Percentiles rank a stretch among this genome's conserved stretches.
Evolutionary conservation across 2,329 filamentous ascomycete genomes (phyloP).

Genomic region (Colletotrichum liriopes): DNA sequence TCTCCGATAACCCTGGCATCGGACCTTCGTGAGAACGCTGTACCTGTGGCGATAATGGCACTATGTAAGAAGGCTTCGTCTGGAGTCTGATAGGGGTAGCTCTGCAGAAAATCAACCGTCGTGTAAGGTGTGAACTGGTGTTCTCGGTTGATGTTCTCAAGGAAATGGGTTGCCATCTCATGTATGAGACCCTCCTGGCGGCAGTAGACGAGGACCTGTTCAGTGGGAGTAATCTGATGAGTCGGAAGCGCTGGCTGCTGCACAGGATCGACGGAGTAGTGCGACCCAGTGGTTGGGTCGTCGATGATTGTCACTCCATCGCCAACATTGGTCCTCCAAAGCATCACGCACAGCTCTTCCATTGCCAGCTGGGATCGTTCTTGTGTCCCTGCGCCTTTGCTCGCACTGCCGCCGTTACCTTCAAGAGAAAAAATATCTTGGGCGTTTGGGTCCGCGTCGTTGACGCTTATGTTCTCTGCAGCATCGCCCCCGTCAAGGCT

Average conservation of each 20-base stretch:
- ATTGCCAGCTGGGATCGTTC: constrained; percentile 42
- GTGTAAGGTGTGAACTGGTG: constrained; percentile 42
- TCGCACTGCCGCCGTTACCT: neutral
- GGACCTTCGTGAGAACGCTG: constrained; percentile 28
- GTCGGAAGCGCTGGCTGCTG: neutral
- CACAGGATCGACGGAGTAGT: constrained; percentile 26
- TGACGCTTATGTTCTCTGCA: neutral
- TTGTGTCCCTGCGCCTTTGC: constrained; percentile 8
- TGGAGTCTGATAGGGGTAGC: constrained; percentile 37
- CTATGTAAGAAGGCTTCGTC: constrained; percentile 41
- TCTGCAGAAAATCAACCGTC: constrained; percentile 27
- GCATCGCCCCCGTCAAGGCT: neutral
- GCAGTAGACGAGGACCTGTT: constrained; percentile 38
- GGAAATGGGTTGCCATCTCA: constrained; percentile 36
- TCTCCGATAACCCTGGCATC: constrained; percentile 33
- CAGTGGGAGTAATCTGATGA: constrained; percentile 7
- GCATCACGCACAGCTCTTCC: constrained; percentile 44
- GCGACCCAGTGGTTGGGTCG: constrained; percentile 36
- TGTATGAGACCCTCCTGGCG: constrained; percentile 27
- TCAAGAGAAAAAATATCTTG: neutral
- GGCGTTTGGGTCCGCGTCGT: neutral
- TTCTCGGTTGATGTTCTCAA: constrained; percentile 43
- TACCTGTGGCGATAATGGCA: constrained; percentile 37
- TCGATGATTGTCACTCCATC: constrained; percentile 44
- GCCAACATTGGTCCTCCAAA: constrained; percentile 44